phyloP scores from a whole-genome alignment of 2,329 filamentous ascomycete species.

The Myriosclerotinia duriaeana region DNA sequence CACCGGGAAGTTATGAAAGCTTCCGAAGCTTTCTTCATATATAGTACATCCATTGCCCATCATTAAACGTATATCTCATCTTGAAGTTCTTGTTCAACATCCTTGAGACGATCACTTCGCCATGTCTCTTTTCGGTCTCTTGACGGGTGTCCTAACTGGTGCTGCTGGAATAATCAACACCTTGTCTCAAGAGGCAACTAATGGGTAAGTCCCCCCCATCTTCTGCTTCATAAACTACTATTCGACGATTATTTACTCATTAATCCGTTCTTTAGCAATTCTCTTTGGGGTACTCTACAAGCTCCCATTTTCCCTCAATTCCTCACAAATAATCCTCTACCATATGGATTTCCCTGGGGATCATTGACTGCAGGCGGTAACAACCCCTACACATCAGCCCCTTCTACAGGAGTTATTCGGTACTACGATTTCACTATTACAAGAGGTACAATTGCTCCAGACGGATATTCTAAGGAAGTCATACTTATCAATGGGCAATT shows the following conservation, averaged over 20 bases:
- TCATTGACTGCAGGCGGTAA: slow-evolving; percentile 43
- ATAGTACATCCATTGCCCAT: slow-evolving; percentile 3
- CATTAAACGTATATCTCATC: not conserved
- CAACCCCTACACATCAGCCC: slow-evolving; percentile 43
- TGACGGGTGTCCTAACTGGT: not conserved
- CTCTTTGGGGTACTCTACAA: slow-evolving; percentile 40
- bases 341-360: slow-evolving; percentile 55
- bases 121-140: not conserved
- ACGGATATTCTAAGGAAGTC: slow-evolving; percentile 54
- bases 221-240: not conserved
- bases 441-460: slow-evolving; percentile 41
- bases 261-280: slow-evolving; percentile 14
- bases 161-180: not conserved
- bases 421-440: slow-evolving; percentile 41
- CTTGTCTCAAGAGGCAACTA: not conserved
- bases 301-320: slow-evolving; percentile 43
- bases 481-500: slow-evolving; percentile 44
- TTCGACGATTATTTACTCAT: not conserved
- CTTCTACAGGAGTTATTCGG: slow-evolving; percentile 44
- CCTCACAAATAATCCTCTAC: slow-evolving; percentile 50
- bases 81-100: not conserved
- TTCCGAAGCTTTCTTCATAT: not conserved
- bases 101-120: not conserved
- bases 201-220: not conserved
- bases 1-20: not conserved